Base-by-base conservation (phyloP, 2,329 filamentous ascomycete species). In the Didymella lethalis region DNA sequence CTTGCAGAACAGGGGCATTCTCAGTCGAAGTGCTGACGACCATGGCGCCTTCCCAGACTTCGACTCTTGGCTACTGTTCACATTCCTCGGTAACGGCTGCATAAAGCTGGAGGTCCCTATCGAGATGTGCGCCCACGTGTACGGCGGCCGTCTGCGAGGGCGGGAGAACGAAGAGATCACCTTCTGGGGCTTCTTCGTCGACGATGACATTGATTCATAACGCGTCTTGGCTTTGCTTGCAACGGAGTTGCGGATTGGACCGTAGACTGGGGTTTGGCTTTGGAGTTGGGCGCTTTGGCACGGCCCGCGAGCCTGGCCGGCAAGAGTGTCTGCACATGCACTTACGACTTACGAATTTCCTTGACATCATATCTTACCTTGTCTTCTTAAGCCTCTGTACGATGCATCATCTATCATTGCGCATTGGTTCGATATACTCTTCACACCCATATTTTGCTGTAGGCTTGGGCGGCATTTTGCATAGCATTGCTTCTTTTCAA, bases 11-110 rank as follows among this genome's bases (percentile, higher is more conserved):
- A 63, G 71, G 10, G 74, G 74, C 55, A 73, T 76, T 18, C 66
- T 70, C 23, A 73, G 72, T 63, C 53, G 74, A 29, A 72, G 70
- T 32, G 64, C 63, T 6, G 67, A 71, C 25, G 68, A 75, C 48
- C 41, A 64, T 34, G 74, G 73, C 57, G 65, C 63, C 20, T 74
- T 75, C 32, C 74, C 74, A 12, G 60, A 53, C n/a, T 76, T 69
- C 54, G 74, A 76, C 58, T 76, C 74, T 31, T 76, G 74, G 74
- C 59, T 76, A 48, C 68, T 76, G 47, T 76, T 76, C 62, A 76
- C 74, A 36, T 76, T 76, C 54, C 68, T 76, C 40, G 72, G 73
- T 46, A 66, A 71, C 50, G 72, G 71, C 31, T 76, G 70, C 62
- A 58, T 76, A 44, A 76, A 75, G 63, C 65, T 76, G 38, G 74